A percentile compares a stretch with the other conserved stretches of the same genome.
phyloP scores from a whole-genome alignment of 2,329 filamentous ascomycete genomes.

The Fusarium chaquense region DNA sequence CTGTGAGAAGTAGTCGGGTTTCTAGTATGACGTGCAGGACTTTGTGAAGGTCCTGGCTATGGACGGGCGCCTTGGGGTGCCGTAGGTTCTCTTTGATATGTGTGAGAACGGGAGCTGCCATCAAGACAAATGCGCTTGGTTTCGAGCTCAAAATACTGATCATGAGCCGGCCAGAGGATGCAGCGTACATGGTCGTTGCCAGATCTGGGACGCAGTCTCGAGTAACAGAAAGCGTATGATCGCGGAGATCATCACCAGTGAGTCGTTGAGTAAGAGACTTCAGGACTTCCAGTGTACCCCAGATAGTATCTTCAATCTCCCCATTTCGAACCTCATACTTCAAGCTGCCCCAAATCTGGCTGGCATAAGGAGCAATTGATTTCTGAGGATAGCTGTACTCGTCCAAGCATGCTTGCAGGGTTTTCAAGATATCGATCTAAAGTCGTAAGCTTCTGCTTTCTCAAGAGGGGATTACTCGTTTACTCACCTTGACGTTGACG shows the following conservation, averaged over 20 bases:
- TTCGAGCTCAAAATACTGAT: slow-evolving; percentile 64
- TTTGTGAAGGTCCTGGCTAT: slow-evolving; percentile 65
- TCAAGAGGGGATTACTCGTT: not conserved
- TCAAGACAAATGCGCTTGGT: slow-evolving; percentile 61
- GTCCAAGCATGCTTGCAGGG: slow-evolving; percentile 65
- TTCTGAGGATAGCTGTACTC: slow-evolving; percentile 61
- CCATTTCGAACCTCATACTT: slow-evolving; percentile 74
- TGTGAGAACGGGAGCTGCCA: slow-evolving; percentile 60
- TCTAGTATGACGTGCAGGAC: slow-evolving; percentile 65
- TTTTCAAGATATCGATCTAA: slow-evolving; percentile 67
- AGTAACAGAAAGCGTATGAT: slow-evolving; percentile 62
- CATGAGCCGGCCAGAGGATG: slow-evolving; percentile 64
- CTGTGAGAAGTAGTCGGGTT: slow-evolving; percentile 57
- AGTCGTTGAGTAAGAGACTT: slow-evolving; percentile 62
- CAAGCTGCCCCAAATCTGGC: slow-evolving; percentile 69
- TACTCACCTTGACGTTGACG: slow-evolving; percentile 65
- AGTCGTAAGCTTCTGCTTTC: slow-evolving; percentile 18
- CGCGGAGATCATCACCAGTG: slow-evolving; percentile 57
- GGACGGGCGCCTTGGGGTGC: slow-evolving; percentile 62
- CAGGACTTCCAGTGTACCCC: slow-evolving; percentile 67
- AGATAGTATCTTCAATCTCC: slow-evolving; percentile 68
- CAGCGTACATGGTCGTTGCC: slow-evolving; percentile 64
- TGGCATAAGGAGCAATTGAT: slow-evolving; percentile 62
- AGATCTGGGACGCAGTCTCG: slow-evolving; percentile 67
- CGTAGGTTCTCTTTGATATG: slow-evolving; percentile 64